Evolutionary conservation across 495 filamentous ascomycete species (phyloP).

Genomic region (Neurospora sublineolata): DNA sequence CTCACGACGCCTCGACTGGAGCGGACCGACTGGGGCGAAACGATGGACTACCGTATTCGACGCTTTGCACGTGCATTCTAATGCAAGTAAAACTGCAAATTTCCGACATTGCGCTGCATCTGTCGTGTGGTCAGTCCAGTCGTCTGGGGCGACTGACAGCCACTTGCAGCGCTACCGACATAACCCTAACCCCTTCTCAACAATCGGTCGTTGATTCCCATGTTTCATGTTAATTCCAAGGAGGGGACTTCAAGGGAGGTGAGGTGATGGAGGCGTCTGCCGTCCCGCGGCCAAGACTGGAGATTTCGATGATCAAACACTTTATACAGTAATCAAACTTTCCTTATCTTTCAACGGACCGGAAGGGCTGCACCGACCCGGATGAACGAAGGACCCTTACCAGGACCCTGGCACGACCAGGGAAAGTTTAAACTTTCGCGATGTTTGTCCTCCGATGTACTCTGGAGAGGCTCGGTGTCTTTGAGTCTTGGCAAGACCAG

Average conservation of each 20-base stretch:
- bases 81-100: neutral
- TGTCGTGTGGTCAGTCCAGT: neutral
- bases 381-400: neutral
- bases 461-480: neutral
- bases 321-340: neutral
- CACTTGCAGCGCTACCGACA: neutral
- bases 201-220: neutral
- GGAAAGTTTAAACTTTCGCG: neutral
- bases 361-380: neutral
- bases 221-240: neutral
- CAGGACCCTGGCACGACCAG: neutral
- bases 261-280: neutral
- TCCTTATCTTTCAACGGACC: neutral
- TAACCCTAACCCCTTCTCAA: too few relatives aligned
- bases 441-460: neutral
- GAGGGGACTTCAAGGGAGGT: neutral
- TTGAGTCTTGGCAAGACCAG: neutral
- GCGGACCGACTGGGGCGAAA: neutral
- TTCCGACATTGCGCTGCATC: neutral
- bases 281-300: neutral
- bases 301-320: neutral
- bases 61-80: neutral
- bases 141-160: neutral
- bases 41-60: neutral
- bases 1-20: neutral